Percentiles rank a stretch among this genome's conserved stretches.
Evolutionary conservation across 768 basidiomycete genomes (phyloP).

Genomic region (Auriscalpium orientale): DNA sequence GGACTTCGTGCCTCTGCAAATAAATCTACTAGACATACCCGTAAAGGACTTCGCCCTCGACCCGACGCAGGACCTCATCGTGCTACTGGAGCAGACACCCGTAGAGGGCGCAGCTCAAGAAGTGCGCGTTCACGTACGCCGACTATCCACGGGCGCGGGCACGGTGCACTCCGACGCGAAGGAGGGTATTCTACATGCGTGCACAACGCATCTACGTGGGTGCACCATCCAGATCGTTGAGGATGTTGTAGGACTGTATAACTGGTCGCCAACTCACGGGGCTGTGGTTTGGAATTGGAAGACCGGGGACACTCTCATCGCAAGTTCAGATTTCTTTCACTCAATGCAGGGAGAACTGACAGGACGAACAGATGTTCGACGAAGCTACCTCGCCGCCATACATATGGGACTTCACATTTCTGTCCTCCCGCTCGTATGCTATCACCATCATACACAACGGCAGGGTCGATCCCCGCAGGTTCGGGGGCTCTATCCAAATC

Average conservation of each 20-base stretch:
- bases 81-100: conserved; percentile 26
- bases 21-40: conserved; percentile 31
- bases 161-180: conserved; percentile 35
- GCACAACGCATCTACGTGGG: conserved; percentile 9
- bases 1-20: conserved; percentile 14
- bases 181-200: no score
- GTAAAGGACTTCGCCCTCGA: conserved; percentile 59
- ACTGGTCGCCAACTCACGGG: conserved; percentile 26
- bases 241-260: conserved; percentile 46
- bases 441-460: conserved; percentile 26
- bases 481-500: conserved; percentile 33
- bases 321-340: conserved; percentile 21
- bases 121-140: conserved; percentile 27
- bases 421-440: conserved; percentile 36
- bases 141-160: conserved; percentile 31
- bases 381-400: conserved; percentile 8
- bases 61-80: conserved; percentile 53
- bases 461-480: no score
- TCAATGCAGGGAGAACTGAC: neutral
- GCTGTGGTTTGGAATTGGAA: conserved; percentile 49
- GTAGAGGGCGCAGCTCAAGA: neutral
- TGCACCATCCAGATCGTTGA: conserved; percentile 44
- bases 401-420: conserved; percentile 39
- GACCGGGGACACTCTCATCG: conserved; percentile 33
- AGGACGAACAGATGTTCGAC: conserved; percentile 22